Base-by-base conservation (phyloP, 1,284 basidiomycete species). In the Rhodotorula sp. region DNA sequence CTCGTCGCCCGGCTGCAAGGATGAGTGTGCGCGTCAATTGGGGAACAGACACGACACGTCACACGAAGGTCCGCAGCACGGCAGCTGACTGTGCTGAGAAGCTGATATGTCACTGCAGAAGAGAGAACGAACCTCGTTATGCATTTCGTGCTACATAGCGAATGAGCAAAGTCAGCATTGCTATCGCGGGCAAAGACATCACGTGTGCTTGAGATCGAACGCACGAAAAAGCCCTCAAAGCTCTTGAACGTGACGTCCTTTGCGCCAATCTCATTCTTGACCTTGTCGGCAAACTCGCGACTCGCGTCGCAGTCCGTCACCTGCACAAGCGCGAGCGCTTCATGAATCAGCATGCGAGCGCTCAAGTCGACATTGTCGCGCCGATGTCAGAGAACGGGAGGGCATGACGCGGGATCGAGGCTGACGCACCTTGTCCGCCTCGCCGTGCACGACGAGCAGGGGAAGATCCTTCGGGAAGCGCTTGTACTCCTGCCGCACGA, bases 361-460 rank as follows among this genome's bases (percentile, higher is more conserved):
- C 9, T 13, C 7, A 19, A 10, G 2, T 17, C 46, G 17, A 62
- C 44, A 14, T 1, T 53, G n/a, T 42, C 17, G 34, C 23, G 9
- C 16, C 52, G 42, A 3, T 14, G 19, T 3, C 8, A 3, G 65
- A 46, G 9, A 34, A n/a, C 10, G 50, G 14, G 7, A 19, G n/a
- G 41, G 34, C 34, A 34, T 34, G 34, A 34, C 2, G 34, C 34
- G 34, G 34, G 34, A 34, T 16, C 4, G 44, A 14, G 42, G 8
- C 17, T 44, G 50, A 23, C 41, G 14, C n/a, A 27, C 19, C 46
- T 42, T 49, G 57, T 84, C 83, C 0, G 60, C 79, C 12, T 77
- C 79, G 14, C 83, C 83, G 66, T 84, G 83, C 7, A 79, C 73
- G 62, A 81, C 71, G 25, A 84, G 72, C 4, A 83, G 57, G 3